Evolutionary conservation across 2,329 filamentous ascomycete species (phyloP).

Genomic region (Tothia fuscella): DNA sequence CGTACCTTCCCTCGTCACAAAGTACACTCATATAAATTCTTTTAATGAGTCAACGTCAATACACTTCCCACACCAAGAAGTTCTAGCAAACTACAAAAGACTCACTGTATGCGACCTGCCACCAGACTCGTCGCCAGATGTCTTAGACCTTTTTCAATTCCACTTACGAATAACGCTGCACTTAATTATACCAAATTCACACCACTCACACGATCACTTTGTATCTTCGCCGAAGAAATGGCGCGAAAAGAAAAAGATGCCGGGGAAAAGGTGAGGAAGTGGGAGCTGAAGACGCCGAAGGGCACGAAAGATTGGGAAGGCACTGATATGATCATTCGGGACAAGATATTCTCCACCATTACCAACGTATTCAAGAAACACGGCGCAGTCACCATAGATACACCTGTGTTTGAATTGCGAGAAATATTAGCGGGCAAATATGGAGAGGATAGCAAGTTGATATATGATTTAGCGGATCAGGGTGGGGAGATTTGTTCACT

Average conservation of each 20-base stretch:
- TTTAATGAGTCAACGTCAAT: no score
- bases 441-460: slow-evolving; percentile 84
- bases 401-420: slow-evolving; percentile 64
- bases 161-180: no score
- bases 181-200: no score
- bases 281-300: slow-evolving; percentile 81
- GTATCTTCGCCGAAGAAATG: no score
- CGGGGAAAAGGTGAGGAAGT: slow-evolving; percentile 34
- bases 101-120: no score
- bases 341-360: slow-evolving; percentile 68
- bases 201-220: no score
- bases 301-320: slow-evolving; percentile 81
- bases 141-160: no score
- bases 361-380: slow-evolving; percentile 72
- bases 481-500: slow-evolving; percentile 76
- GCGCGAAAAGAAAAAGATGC: slow-evolving; percentile 6
- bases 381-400: slow-evolving; percentile 69
- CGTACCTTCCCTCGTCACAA: no score
- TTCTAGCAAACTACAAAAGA: no score
- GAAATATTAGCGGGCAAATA: slow-evolving; percentile 79
- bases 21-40: no score
- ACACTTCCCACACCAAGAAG: no score
- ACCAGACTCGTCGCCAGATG: no score
- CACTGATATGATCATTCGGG: slow-evolving; percentile 66
- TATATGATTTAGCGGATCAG: slow-evolving; percentile 81